Percentiles rank a stretch among this genome's conserved stretches.
phyloP scores from a whole-genome alignment of 2,329 filamentous ascomycete genomes.

The Thielaviopsis punctulata region DNA sequence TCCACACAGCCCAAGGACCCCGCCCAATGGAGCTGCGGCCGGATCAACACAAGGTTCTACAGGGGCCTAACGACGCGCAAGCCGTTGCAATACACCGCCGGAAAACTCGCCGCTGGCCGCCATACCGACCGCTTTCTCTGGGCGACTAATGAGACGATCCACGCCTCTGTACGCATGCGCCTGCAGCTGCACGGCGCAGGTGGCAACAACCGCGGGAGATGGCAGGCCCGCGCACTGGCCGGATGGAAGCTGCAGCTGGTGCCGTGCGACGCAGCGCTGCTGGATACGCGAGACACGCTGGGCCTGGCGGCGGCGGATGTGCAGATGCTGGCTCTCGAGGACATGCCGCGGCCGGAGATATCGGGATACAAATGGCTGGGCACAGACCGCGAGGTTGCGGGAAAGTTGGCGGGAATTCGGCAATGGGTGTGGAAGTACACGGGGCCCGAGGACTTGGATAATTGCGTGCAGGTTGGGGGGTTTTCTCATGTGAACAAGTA shows the following conservation, averaged over 20 bases:
- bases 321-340: too few species aligned
- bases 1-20: background rate
- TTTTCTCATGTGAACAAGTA: slow-evolving; percentile 17
- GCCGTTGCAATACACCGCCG: background rate
- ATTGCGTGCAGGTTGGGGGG: background rate
- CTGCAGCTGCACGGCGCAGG: slow-evolving; percentile 33
- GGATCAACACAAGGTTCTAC: background rate
- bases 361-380: background rate
- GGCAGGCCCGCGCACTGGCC: slow-evolving; percentile 28
- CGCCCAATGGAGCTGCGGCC: background rate
- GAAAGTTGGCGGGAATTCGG: background rate
- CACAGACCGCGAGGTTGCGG: background rate
- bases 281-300: background rate
- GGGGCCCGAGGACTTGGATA: slow-evolving; percentile 24
- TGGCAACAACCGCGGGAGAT: slow-evolving; percentile 29
- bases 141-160: slow-evolving; percentile 37
- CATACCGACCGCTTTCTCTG: slow-evolving; percentile 15
- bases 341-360: too few species aligned
- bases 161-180: slow-evolving; percentile 36
- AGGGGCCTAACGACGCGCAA: background rate
- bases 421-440: slow-evolving; percentile 37
- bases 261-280: background rate
- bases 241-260: slow-evolving; percentile 26
- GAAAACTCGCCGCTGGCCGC: background rate
- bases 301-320: background rate